Evolutionary conservation across 257 asterid genomes (phyloP), one percentile per base, ranked within the genome.

Genomic region (Nicotiana otophora): DNA sequence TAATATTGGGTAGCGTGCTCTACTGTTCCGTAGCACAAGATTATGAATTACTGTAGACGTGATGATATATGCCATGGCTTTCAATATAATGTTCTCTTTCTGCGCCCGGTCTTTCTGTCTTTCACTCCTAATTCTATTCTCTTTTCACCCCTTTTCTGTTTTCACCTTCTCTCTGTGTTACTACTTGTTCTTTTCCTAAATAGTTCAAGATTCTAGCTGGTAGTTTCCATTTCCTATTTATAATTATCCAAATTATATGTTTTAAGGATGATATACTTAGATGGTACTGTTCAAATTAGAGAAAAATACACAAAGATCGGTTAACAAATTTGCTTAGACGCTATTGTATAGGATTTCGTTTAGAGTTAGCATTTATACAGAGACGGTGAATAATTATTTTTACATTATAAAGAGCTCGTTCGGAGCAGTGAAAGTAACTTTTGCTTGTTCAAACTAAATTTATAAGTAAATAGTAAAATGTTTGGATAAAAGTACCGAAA

Each of bases 11-110:
- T 74, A 14, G 60, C 62, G 62, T 74, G 80, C 42, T 48, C 16
- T 17, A 65, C 74, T 30, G 48, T 65, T 65, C 20, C 72, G 34
- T 20, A 70, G 62, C 39, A 20, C 61, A 57, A 46, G 39, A 48
- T 46, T 72, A 23, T 26, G 61, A 46, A 72, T 72, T 46, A 46
- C 4, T 74, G 61, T 23, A 46, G 79, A 72, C 8, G 79, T 28
- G 30, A 31, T 74, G 80, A 48, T 74, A 74, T 74, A 48, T 74
- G 80, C 62, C 80, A 48, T 74, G 78, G 23, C 80, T 74, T 74
- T 72, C 79, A 70, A 70, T 70, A 10, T 39, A 51, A 51, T 51
- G 57, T 10, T 51, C 55, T 51, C 55, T 51, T 51, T 51, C 53
- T 42, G 30, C 26, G 26, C 1, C 55, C 31, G 54, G 31, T 70